These are phyloP conservation scores for Pinus taeda DNA, from an alignment of 75 land plant genomes.

Conservation along the genomic window DNA sequence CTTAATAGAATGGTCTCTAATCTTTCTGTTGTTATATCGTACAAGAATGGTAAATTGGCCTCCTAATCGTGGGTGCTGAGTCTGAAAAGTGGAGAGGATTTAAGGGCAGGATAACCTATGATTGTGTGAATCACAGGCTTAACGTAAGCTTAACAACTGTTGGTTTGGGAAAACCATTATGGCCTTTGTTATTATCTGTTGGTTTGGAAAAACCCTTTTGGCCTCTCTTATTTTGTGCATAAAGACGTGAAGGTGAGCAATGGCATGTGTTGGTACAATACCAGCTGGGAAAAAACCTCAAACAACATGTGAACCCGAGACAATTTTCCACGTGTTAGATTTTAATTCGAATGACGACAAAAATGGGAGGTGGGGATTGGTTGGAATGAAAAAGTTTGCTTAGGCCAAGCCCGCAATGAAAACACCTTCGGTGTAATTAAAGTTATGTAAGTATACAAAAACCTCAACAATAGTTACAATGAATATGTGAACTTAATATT, in stretches of 20 bases:
- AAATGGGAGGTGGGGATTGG: too few species aligned
- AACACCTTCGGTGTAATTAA: too few species aligned
- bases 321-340: too few species aligned
- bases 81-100: conserved; percentile 12
- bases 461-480: too few species aligned
- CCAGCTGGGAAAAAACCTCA: too few species aligned
- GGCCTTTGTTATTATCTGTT: conserved; percentile 12
- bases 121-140: conserved; percentile 5
- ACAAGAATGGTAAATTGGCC: neutral
- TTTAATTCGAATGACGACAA: too few species aligned
- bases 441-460: too few species aligned
- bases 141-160: conserved; percentile 7
- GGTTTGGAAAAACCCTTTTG: conserved; percentile 27
- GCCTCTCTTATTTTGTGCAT: conserved; percentile 28
- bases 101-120: conserved; percentile 23
- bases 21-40: conserved; percentile 22
- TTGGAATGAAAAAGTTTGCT: too few species aligned
- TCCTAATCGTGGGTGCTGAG: conserved; percentile 6
- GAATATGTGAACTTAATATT: too few species aligned
- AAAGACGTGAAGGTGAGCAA: conserved; percentile 74
- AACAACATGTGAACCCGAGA: too few species aligned
- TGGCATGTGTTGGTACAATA: too few species aligned
- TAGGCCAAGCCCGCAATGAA: too few species aligned
- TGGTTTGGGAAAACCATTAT: neutral
- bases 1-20: conserved; percentile 40